Evolutionary conservation across 495 filamentous ascomycete species (phyloP).

Genomic region (Amorphotheca resinae): DNA sequence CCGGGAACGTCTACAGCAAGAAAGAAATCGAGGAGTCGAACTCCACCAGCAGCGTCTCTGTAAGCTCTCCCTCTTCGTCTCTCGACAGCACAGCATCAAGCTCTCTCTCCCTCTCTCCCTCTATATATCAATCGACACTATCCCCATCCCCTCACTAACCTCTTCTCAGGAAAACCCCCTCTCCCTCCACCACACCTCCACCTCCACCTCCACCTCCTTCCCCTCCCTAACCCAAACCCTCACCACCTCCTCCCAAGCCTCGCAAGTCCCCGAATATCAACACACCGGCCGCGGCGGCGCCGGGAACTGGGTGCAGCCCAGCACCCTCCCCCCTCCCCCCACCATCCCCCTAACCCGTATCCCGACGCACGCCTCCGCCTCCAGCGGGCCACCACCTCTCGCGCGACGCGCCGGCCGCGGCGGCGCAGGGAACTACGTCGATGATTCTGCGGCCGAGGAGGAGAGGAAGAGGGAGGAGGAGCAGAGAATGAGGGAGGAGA

Average conservation of each 20-base stretch:
- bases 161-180: slow-evolving; percentile 27
- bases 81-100: too few species aligned
- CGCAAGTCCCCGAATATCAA: slow-evolving; percentile 30
- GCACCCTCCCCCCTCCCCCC: slow-evolving; percentile 15
- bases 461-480: slow-evolving; percentile 20
- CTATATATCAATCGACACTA: background rate
- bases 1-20: slow-evolving; percentile 48
- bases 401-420: slow-evolving; percentile 34
- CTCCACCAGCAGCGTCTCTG: slow-evolving; percentile 26
- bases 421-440: slow-evolving; percentile 45
- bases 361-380: background rate
- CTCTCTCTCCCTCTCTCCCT: too few species aligned
- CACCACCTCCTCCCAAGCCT: slow-evolving; percentile 8
- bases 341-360: slow-evolving; percentile 12
- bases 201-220: slow-evolving; percentile 1
- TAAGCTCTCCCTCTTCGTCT: slow-evolving; percentile 10
- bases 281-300: slow-evolving; percentile 47
- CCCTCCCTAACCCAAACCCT: slow-evolving; percentile 3
- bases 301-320: slow-evolving; percentile 42
- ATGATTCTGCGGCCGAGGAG: slow-evolving; percentile 19
- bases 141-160: slow-evolving; percentile 11
- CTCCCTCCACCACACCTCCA: slow-evolving; percentile 9
- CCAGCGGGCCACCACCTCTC: slow-evolving; percentile 12
- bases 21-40: slow-evolving; percentile 40
- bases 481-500: slow-evolving; percentile 22